Evolutionary conservation across 2,329 filamentous ascomycete genomes (phyloP).

Genomic region (Botrytis cinerea): DNA sequence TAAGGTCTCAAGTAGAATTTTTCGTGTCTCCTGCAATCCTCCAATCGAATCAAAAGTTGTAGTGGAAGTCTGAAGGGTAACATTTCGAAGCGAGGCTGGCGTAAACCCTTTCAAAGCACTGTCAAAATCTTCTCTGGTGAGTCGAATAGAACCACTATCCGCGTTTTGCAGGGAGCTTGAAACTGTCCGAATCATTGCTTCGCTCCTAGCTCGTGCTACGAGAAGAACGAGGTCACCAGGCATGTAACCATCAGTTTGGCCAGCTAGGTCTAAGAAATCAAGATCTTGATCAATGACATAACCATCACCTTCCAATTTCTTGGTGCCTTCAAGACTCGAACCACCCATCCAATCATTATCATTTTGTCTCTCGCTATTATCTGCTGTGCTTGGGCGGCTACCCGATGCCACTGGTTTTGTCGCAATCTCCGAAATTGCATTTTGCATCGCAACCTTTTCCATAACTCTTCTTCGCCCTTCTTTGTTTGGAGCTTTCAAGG

Average conservation of each 20-base stretch:
- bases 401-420: constrained; percentile 47
- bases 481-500: constrained; percentile 88
- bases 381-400: constrained; percentile 55
- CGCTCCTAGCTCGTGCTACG: constrained; percentile 83
- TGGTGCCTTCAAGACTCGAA: constrained; percentile 52
- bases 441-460: constrained; percentile 70
- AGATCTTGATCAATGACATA: constrained; percentile 76
- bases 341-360: constrained; percentile 75
- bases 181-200: constrained; percentile 86
- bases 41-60: constrained; percentile 93
- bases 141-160: constrained; percentile 56
- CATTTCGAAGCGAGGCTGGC: constrained; percentile 89
- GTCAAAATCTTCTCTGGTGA: constrained; percentile 77
- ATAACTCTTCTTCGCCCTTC: constrained; percentile 82
- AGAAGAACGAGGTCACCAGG: constrained; percentile 87
- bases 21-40: constrained; percentile 80
- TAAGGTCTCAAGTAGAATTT: constrained; percentile 89
- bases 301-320: constrained; percentile 50
- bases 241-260: constrained; percentile 97
- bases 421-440: constrained; percentile 46
- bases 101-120: constrained; percentile 89
- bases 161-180: constrained; percentile 46
- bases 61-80: constrained; percentile 88
- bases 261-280: constrained; percentile 90
- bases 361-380: constrained; percentile 58